Evolutionary conservation across 1,139 yeast genomes (phyloP), one percentile per base, ranked within the genome.

Genomic region (Blastobotrys apis): DNA sequence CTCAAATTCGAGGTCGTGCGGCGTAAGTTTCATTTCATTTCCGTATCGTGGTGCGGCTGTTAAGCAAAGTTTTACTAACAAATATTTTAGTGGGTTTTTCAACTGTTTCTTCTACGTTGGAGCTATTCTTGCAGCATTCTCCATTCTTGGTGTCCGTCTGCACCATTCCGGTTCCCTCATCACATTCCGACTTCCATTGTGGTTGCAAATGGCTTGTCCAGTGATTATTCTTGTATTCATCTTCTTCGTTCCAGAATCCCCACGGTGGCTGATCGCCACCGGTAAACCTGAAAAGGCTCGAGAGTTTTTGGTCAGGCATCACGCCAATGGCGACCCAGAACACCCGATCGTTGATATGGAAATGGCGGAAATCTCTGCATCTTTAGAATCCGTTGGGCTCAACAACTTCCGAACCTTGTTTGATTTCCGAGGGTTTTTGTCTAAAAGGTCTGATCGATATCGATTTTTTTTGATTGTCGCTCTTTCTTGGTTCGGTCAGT

Each of bases 191-290:
- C 22, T 49, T 15, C 47, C 53, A 5, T 37, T 72, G 8, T 57
- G 66, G 46, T 33, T 69, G 34, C 75, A 74, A 57, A 68, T 65
- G 43, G 38, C 32, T 8, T 42, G 37, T 12, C 39, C 45, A 4
- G 22, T 25, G n/a, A 33, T 42, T 22, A 22, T 37, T 12, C 22
- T 33, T n/a, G 32, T 33, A 8, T 45, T 52, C 13, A 48, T 47
- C n/a, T 65, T 73, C 55, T 63, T 74, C 48, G 64, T 78, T 49
- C 84, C 80, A 12, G 85, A 80, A 59, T 76, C 84, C 4, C 84
- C 85, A 32, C 73, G 79, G 60, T 80, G 83, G 83, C 37, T 42
- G 21, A 42, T 41, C 15, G 36, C 39, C 10, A 29, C 20, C 13
- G 40, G 37, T 16, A 35, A 39, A 12, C 29, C 16, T 30, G 42